Evolutionary conservation across 169 alveolate species (phyloP).

Genomic region (Theileria orientalis): DNA sequence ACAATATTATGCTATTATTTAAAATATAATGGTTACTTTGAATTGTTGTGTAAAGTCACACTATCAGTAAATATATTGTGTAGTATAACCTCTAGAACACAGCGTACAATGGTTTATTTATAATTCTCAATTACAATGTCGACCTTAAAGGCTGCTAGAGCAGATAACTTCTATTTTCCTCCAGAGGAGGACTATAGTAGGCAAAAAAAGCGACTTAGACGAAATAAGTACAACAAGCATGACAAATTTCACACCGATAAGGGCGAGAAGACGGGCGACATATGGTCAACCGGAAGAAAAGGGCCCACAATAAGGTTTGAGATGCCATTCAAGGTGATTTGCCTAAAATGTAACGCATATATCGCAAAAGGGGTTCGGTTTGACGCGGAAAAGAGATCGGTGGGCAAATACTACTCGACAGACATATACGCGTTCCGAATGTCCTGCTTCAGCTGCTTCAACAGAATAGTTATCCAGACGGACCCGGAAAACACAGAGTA

Average conservation of each 20-base stretch:
- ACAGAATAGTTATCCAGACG: conserved; percentile 70
- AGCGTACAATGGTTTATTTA: not conserved
- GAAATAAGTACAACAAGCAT: conserved; percentile 20
- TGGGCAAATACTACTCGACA: conserved; percentile 75
- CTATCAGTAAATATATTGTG: not conserved
- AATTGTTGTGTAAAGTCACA: no score
- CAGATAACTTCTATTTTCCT: conserved; percentile 76
- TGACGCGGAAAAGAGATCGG: conserved; percentile 76
- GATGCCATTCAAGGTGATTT: conserved; percentile 79
- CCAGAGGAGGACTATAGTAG: conserved; percentile 69
- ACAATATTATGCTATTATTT: no score
- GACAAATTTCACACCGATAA: conserved; percentile 9
- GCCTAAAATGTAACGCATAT: conserved; percentile 65
- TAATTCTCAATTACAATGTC: conserved; percentile 61
- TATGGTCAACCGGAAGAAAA: not conserved
- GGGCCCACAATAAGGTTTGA: conserved; percentile 76
- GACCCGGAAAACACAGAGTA: conserved; percentile 80
- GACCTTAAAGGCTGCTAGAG: conserved; percentile 76
- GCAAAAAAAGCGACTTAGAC: conserved; percentile 28
- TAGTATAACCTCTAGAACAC: not conserved
- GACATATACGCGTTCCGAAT: conserved; percentile 75
- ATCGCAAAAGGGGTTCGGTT: conserved; percentile 84
- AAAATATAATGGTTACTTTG: no score
- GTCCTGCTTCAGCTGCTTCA: conserved; percentile 73
- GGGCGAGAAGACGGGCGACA: conserved; percentile 11